These are phyloP conservation scores for Linnemannia exigua DNA, from an alignment of 192 early-diverging fungal genomes.

Conservation along the genomic window DNA sequence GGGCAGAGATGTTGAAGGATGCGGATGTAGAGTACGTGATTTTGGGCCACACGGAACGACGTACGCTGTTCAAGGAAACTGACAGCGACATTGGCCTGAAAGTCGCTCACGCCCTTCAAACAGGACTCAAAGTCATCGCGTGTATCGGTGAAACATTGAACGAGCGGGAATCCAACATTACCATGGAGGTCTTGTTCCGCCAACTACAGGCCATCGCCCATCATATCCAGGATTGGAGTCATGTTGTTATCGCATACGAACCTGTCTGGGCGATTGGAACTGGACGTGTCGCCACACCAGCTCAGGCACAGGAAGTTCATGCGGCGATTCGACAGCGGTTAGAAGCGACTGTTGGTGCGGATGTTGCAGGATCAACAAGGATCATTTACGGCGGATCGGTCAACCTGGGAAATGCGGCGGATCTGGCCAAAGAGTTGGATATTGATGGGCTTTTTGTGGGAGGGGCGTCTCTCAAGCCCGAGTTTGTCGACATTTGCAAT, in stretches of 20 bases:
- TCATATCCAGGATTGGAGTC: slow-evolving; percentile 79
- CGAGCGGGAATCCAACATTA: slow-evolving; percentile 89
- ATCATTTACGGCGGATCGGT: slow-evolving; percentile 98
- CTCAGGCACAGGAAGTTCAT: slow-evolving; percentile 97
- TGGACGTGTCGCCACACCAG: slow-evolving; percentile 93
- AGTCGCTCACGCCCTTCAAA: slow-evolving; percentile 82
- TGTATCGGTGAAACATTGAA: slow-evolving; percentile 96
- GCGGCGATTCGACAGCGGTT: slow-evolving; percentile 87
- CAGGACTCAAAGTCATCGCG: slow-evolving; percentile 89
- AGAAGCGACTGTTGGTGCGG: slow-evolving; percentile 77
- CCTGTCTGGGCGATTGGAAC: slow-evolving; percentile 99
- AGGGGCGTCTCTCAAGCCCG: slow-evolving; percentile 94
- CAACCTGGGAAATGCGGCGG: slow-evolving; percentile 83
- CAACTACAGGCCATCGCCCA: slow-evolving; percentile 89
- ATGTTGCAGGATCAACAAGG: slow-evolving; percentile 87
- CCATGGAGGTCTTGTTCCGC: slow-evolving; percentile 84
- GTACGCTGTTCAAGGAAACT: slow-evolving; percentile 88
- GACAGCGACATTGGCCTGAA: slow-evolving; percentile 91
- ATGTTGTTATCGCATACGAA: slow-evolving; percentile 98
- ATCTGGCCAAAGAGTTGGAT: slow-evolving; percentile 81
- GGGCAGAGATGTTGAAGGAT: slow-evolving; percentile 94
- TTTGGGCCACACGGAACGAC: slow-evolving; percentile 97
- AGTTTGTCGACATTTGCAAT: slow-evolving; percentile 75
- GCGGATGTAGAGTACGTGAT: slow-evolving; percentile 93
- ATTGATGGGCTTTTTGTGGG: slow-evolving; percentile 99